Evolutionary conservation across 352 stramenopile genomes (phyloP), one percentile per base, ranked within the genome.

Genomic region (Globisporangium canariense): DNA sequence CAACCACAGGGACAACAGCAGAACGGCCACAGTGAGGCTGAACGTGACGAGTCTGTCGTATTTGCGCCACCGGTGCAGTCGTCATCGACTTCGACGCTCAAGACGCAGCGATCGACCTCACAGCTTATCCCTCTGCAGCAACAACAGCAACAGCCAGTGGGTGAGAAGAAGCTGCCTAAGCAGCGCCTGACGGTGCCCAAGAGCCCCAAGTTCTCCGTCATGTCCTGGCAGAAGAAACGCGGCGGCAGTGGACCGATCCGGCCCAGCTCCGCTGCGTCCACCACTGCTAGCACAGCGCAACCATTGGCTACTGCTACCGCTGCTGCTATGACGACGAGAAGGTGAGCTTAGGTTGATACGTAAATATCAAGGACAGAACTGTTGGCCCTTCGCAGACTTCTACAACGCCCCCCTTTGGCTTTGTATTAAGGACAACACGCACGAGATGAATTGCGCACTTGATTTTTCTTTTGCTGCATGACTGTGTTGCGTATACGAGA

Each of bases 141-240:
- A 1, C 59, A 53, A 14, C 41, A 41, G 2, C 18, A 67, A 18
- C 34, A 60, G n/a, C 25, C 66, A 41, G 36, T 41, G 25, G 60
- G 61, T 47, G 46, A 58, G 30, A 60, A 65, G 52, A 65, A 56
- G 64, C n/a, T 30, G 1, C 47, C 18, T 2, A 90, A 87, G 66
- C 80, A 88, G 66, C 80, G 77, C 8, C 68, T 91, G 28, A 94
- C 85, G 1, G 85, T 94, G 13, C 85, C 85, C 1, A 79, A 80
- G 72, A 92, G 83, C 51, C 85, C 85, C 45, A 92, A 91, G 53
- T 94, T 94, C 64, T 93, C 84, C 0, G 74, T 93, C 52, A 93
- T 93, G 84, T 93, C 84, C 18, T 93, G 84, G 84, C 84, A 93
- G 58, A 91, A 91, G 71, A 91, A 88, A 56, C 60, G 52, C 9